Evolutionary conservation across 768 basidiomycete species (phyloP), one percentile per base, ranked within the genome.

Genomic region (Tylopilus felleus): DNA sequence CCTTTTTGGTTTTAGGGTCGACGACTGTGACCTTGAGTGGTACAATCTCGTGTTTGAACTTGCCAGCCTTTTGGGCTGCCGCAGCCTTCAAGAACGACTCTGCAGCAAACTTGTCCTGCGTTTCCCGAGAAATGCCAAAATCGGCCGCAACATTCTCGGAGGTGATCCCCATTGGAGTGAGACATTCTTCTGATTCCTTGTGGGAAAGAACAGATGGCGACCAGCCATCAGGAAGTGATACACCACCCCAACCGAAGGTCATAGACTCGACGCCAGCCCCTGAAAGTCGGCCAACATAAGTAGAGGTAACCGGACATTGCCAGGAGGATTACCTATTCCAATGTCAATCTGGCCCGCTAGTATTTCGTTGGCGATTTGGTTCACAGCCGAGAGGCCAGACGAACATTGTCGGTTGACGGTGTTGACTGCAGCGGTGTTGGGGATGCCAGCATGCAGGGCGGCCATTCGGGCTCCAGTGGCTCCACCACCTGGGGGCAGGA

Each of bases 351-450:
- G 86, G 1, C 91, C 89, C 2, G 80, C 68, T 17, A 72, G 67
- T 63, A 97, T 95, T 66, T 86, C 77, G 66, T 87, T 88, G 28
- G 93, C 90, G 59, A 96, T 87, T 66, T 85, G 83, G 69, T 82
- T 83, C 62, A 95, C 80, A 10, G 90, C 88, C 25, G 88, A 85
- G 41, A 97, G 77, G 38, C 93, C 93, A 35, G 85, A 88, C 1
- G 91, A 92, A 73, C 94, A 96, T 71, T 95, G 92, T 28, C 94
- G 79, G 74, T 97, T 95, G 59, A 94, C 80, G 17, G 91, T 93
- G 72, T 86, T 84, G 63, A 97, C 64, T 14, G 89, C 72, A 5
- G 85, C 75, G 9, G 85, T 83, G 58, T 84, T 74, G 27, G 93
- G 92, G 55, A 96, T 91, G 6, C 93, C 93, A 48, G 93, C 85